Conservation (phyloP, 108 stramenopile species). For the Nannochloropsis oceanica region DNA sequence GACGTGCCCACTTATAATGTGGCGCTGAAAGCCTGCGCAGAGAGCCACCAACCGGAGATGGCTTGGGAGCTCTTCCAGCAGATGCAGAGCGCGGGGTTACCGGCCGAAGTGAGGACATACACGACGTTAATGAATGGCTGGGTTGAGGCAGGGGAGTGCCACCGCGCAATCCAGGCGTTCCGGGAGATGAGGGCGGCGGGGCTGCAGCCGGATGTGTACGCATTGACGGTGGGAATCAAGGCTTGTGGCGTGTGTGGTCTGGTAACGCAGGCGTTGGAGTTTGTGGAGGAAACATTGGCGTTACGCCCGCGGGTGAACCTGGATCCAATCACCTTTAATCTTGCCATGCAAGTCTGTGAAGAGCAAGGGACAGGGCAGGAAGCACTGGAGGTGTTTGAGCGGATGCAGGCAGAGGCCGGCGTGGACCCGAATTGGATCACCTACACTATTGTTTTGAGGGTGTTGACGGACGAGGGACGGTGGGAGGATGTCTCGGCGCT, state of each 20-base stretch:
- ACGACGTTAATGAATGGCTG: not conserved
- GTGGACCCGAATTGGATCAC: slow-evolving; percentile 6
- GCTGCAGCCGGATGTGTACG: not conserved
- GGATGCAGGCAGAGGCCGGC: slow-evolving; percentile 1
- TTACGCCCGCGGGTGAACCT: not conserved
- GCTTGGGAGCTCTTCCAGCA: not conserved
- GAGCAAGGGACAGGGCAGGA: slow-evolving; percentile 3
- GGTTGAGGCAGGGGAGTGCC: not conserved
- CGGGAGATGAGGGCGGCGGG: not conserved
- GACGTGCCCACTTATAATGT: slow-evolving; percentile 16
- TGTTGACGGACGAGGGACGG: not conserved
- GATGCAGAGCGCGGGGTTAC: not conserved
- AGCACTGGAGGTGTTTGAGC: not conserved
- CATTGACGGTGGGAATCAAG: not conserved
- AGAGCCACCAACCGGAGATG: not conserved
- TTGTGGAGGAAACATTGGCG: not conserved
- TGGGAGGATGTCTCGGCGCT: not conserved
- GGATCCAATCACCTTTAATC: slow-evolving; percentile 16
- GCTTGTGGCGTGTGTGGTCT: not conserved
- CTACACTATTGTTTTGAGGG: not conserved
- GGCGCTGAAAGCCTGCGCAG: slow-evolving; percentile 14
- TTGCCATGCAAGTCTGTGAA: not conserved
- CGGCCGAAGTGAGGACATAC: not conserved
- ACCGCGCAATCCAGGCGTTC: not conserved
- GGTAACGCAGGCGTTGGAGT: not conserved